phyloP scores from a whole-genome alignment of 164 flowering plant species.

The Umbellularia californica region DNA sequence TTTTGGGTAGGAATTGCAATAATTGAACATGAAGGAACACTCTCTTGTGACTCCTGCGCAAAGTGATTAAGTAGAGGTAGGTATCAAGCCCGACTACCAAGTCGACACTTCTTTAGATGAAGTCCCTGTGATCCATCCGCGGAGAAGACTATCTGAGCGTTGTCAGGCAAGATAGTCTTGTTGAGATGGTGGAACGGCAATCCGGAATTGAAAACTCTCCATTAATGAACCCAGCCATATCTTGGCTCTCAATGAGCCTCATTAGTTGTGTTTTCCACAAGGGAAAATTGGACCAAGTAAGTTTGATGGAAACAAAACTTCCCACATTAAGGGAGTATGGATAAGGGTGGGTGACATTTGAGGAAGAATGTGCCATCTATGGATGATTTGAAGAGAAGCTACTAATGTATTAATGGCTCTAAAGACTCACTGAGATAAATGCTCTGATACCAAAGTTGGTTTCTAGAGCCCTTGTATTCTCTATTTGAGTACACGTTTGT shows the following conservation, averaged over 20 bases:
- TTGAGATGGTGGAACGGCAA: neutral
- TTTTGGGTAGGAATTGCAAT: neutral
- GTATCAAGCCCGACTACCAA: neutral
- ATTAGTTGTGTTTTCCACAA: neutral
- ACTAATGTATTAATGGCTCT: too few relatives aligned
- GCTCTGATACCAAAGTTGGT: too few relatives aligned
- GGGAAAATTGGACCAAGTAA: neutral
- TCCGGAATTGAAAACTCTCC: neutral
- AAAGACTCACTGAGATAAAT: too few relatives aligned
- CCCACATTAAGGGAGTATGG: neutral
- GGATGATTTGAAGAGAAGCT: too few relatives aligned
- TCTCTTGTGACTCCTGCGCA: conserved; percentile 4
- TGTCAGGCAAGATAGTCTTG: neutral
- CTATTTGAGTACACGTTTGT: too few relatives aligned
- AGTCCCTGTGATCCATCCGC: conserved; percentile 5
- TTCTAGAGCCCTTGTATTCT: too few relatives aligned
- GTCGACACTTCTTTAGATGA: conserved; percentile 4
- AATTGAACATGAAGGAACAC: neutral
- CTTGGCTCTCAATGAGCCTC: conserved; percentile 1
- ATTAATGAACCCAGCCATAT: conserved; percentile 2
- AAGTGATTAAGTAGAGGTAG: conserved; percentile 5
- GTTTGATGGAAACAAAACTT: neutral
- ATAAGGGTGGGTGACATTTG: neutral
- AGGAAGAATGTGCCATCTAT: neutral
- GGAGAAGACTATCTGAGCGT: neutral